Conservation (phyloP, 176 grass and related monocot species). For the Puccinellia tenuiflora region DNA sequence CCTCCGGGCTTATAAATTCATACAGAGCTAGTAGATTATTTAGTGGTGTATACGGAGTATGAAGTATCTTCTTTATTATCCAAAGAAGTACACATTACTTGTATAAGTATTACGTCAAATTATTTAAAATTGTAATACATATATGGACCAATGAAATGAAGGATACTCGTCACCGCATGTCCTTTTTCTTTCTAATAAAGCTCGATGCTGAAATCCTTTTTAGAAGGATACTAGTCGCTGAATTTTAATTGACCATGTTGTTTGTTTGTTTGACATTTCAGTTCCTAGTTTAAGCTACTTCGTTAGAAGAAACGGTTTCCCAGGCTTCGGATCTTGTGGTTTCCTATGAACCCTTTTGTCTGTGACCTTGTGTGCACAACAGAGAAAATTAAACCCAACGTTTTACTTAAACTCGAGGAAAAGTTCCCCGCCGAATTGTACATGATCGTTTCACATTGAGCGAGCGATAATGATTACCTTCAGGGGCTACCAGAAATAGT, state of each 20-base stretch:
- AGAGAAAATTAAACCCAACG: not conserved
- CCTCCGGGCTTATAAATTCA: too few species aligned
- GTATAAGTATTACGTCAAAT: too few species aligned
- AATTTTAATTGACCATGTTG: constrained; percentile 17
- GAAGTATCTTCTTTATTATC: too few species aligned
- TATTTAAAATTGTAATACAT: too few species aligned
- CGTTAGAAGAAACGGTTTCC: not conserved
- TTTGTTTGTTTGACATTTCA: constrained; percentile 28
- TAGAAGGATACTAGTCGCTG: not conserved
- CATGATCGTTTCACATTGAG: constrained; percentile 20
- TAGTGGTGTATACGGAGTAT: too few species aligned
- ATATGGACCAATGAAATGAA: too few species aligned
- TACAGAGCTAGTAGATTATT: too few species aligned
- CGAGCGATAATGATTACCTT: not conserved
- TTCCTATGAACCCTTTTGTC: not conserved
- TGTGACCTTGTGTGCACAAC: not conserved
- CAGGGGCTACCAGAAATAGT: not conserved
- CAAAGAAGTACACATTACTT: too few species aligned
- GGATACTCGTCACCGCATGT: too few species aligned
- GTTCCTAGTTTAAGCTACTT: not conserved
- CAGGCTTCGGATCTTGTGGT: not conserved
- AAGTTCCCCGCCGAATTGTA: not conserved
- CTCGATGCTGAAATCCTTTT: too few species aligned
- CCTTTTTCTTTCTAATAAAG: not conserved
- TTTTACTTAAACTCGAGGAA: not conserved